phyloP scores from a whole-genome alignment of 805 yeast genomes.

The Wickerhamiella qilinensis region DNA sequence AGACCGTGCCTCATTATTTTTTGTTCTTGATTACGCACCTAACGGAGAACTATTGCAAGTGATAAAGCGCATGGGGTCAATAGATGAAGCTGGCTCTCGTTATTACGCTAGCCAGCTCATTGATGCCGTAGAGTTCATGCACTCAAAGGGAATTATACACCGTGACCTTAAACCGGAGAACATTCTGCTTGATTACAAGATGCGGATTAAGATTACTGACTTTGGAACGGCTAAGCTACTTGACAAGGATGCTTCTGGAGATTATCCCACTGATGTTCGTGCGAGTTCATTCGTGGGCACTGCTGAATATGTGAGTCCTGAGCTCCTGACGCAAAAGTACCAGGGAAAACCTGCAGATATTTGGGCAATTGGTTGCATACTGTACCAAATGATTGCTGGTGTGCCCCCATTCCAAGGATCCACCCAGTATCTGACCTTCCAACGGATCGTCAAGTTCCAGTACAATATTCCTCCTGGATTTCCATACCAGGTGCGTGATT shows the following conservation, averaged over 20 bases:
- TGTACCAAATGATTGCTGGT: conserved; percentile 71
- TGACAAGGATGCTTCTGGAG: conserved; percentile 20
- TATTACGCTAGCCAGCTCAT: conserved; percentile 76
- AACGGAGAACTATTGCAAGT: conserved; percentile 84
- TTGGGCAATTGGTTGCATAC: conserved; percentile 91
- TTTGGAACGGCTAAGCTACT: conserved; percentile 93
- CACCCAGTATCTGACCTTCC: conserved; percentile 76
- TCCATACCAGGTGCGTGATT: conserved; percentile 46
- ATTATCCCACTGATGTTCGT: conserved; percentile 24
- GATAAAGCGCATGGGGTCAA: conserved; percentile 45
- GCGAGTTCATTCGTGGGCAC: conserved; percentile 81
- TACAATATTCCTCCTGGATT: conserved; percentile 55
- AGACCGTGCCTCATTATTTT: conserved; percentile 72
- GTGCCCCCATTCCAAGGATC: conserved; percentile 78
- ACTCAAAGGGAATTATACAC: conserved; percentile 77
- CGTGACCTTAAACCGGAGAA: conserved; percentile 93
- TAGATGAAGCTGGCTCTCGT: conserved; percentile 56
- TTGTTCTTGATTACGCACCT: conserved; percentile 86
- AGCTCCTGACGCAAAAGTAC: conserved; percentile 55
- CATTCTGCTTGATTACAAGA: conserved; percentile 66
- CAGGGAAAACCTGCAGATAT: conserved; percentile 75
- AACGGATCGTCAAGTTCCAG: conserved; percentile 64
- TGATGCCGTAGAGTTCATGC: conserved; percentile 85
- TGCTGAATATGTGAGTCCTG: conserved; percentile 94
- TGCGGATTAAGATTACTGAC: conserved; percentile 84